These are phyloP conservation scores for Schizosaccharomyces versatilis DNA, from an alignment of 1,139 yeast species.

Conservation along the genomic window DNA sequence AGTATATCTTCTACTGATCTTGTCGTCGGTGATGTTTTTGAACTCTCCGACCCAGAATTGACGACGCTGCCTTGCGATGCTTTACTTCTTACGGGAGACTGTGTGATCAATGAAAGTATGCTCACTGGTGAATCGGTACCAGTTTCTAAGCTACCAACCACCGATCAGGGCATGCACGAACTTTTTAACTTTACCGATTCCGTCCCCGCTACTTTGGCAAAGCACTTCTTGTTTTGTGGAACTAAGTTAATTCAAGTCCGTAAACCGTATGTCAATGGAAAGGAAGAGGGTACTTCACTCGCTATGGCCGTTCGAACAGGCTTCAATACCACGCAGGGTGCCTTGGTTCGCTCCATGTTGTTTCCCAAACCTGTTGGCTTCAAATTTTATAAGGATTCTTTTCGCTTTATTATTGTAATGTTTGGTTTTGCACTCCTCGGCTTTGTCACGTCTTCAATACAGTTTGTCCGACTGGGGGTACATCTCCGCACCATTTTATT, in stretches of 20 bases:
- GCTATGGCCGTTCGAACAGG: conserved; percentile 84
- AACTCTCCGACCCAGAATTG: conserved; percentile 68
- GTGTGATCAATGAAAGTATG: conserved; percentile 87
- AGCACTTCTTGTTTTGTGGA: conserved; percentile 64
- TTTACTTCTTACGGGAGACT: conserved; percentile 65
- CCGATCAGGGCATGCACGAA: conserved; percentile 34
- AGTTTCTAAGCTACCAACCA: conserved; percentile 55
- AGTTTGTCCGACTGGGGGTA: conserved; percentile 50
- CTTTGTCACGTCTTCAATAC: conserved; percentile 59
- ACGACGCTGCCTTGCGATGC: conserved; percentile 70
- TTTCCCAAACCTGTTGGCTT: conserved; percentile 89
- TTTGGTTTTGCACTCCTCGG: conserved; percentile 65
- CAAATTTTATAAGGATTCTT: conserved; percentile 81
- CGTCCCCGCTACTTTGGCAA: conserved; percentile 32
- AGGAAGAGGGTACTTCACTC: conserved; percentile 48
- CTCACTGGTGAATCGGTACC: conserved; percentile 96
- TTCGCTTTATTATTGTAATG: conserved; percentile 90
- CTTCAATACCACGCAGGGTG: conserved; percentile 89
- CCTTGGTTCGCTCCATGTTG: conserved; percentile 78
- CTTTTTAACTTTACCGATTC: conserved; percentile 18
- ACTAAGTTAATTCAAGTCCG: conserved; percentile 71
- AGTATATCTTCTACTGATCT: conserved; percentile 51
- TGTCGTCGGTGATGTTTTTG: conserved; percentile 90
- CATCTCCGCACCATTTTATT: conserved; percentile 31
- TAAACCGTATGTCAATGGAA: conserved; percentile 25